Conservation (phyloP, 805 yeast genomes). For the Candida multigemmis region DNA sequence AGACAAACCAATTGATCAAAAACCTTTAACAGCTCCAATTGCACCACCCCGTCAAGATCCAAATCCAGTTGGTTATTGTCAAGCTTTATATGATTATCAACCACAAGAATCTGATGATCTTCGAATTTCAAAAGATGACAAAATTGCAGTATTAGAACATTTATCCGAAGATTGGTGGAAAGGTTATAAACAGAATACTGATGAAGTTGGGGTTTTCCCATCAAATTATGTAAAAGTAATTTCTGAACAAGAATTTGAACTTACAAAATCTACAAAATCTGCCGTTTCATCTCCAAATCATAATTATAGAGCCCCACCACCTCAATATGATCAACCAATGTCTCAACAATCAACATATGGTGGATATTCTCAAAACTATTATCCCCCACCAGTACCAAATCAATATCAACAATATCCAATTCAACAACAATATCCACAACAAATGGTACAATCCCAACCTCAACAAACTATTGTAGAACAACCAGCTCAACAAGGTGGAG, state of each 20-base stretch:
- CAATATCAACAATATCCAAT: no score
- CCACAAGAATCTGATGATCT: constrained; percentile 77
- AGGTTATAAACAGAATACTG: constrained; percentile 42
- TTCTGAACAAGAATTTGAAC: constrained; percentile 20
- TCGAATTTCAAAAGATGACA: constrained; percentile 55
- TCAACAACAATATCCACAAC: constrained; percentile 17
- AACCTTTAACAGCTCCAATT: constrained; percentile 2
- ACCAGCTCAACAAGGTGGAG: constrained; percentile 11
- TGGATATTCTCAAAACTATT: constrained; percentile 35
- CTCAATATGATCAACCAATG: constrained; percentile 6
- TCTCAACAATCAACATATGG: constrained; percentile 7
- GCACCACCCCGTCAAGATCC: constrained; percentile 10
- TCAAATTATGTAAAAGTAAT: constrained; percentile 63
- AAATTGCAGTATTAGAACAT: constrained; percentile 60
- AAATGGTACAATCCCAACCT: constrained; percentile 11
- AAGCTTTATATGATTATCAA: constrained; percentile 65
- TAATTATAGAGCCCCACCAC: constrained; percentile 9
- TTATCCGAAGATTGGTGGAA: constrained; percentile 88
- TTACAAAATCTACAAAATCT: constrained; percentile 2
- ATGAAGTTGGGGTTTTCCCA: constrained; percentile 74
- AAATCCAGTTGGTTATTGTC: constrained; percentile 30
- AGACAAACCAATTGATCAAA: background rate
- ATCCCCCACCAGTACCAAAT: constrained; percentile 30
- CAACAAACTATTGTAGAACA: constrained; percentile 11
- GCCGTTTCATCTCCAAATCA: constrained; percentile 3